Conservation (phyloP, 345 rosid genomes). For the Streptanthus diversifolius region DNA sequence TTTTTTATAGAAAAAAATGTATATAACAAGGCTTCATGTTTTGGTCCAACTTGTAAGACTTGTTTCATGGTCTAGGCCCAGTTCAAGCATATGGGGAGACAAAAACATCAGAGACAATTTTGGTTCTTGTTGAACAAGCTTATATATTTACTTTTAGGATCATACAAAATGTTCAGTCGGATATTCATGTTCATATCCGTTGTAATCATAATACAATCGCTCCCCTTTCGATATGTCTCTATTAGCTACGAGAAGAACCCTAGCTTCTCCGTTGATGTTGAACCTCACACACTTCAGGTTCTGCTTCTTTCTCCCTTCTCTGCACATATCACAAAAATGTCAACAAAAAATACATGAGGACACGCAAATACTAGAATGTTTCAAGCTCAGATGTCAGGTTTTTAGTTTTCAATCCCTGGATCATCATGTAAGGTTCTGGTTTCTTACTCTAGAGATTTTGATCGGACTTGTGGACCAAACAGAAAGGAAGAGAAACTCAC, state of each 20-base stretch:
- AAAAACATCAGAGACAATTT: background rate
- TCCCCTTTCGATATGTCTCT: conserved; percentile 79
- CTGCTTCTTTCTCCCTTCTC: conserved; percentile 95
- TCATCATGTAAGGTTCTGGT: background rate
- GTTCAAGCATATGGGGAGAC: background rate
- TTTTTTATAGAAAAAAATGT: background rate
- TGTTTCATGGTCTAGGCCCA: conserved; percentile 7
- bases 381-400: background rate
- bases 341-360: background rate
- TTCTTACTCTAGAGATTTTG: background rate
- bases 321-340: conserved; percentile 41
- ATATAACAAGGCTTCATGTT: background rate
- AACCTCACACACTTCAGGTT: conserved; percentile 90
- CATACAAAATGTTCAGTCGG: conserved; percentile 95
- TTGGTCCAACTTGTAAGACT: background rate
- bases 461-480: background rate
- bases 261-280: conserved; percentile 70
- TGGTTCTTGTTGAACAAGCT: background rate
- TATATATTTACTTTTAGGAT: background rate
- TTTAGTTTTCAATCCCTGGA: background rate
- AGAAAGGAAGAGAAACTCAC: conserved; percentile 48
- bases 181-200: conserved; percentile 84
- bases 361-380: background rate
- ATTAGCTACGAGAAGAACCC: conserved; percentile 82
- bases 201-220: conserved; percentile 89